phyloP scores from a whole-genome alignment of 805 yeast genomes.

The Pichia insulana region DNA sequence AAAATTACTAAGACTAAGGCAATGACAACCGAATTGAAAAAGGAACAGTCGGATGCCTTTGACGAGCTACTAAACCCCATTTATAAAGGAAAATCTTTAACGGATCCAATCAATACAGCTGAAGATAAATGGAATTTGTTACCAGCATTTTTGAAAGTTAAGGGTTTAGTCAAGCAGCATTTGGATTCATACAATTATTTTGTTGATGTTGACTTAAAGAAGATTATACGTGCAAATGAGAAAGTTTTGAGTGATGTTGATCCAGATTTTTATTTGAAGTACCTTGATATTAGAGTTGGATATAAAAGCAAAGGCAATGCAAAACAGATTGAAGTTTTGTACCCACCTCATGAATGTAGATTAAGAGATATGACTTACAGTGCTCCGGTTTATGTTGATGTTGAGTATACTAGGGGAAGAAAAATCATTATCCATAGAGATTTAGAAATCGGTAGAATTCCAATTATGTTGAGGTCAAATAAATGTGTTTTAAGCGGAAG shows the following conservation, averaged over 20 bases:
- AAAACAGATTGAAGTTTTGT: slow-evolving; percentile 47
- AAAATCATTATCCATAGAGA: slow-evolving; percentile 85
- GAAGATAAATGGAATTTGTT: slow-evolving; percentile 95
- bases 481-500: slow-evolving; percentile 81
- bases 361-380: slow-evolving; percentile 88
- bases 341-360: slow-evolving; percentile 93
- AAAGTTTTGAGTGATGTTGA: slow-evolving; percentile 87
- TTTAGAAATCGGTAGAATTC: slow-evolving; percentile 95
- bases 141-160: slow-evolving; percentile 92
- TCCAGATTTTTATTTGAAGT: slow-evolving; percentile 91
- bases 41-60: slow-evolving; percentile 40
- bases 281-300: slow-evolving; percentile 89
- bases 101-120: slow-evolving; percentile 85
- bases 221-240: slow-evolving; percentile 87
- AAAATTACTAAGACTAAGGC: neutral
- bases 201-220: slow-evolving; percentile 86
- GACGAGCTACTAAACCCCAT: slow-evolving; percentile 69
- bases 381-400: slow-evolving; percentile 94
- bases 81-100: slow-evolving; percentile 76
- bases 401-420: slow-evolving; percentile 92
- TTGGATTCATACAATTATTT: slow-evolving; percentile 96
- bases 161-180: slow-evolving; percentile 95
- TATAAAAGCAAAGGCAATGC: slow-evolving; percentile 47
- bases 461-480: slow-evolving; percentile 92
- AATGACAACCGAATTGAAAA: slow-evolving; percentile 1